Evolutionary conservation across 768 basidiomycete species (phyloP), one percentile per base, ranked within the genome.

Genomic region (Suillus subluteus): DNA sequence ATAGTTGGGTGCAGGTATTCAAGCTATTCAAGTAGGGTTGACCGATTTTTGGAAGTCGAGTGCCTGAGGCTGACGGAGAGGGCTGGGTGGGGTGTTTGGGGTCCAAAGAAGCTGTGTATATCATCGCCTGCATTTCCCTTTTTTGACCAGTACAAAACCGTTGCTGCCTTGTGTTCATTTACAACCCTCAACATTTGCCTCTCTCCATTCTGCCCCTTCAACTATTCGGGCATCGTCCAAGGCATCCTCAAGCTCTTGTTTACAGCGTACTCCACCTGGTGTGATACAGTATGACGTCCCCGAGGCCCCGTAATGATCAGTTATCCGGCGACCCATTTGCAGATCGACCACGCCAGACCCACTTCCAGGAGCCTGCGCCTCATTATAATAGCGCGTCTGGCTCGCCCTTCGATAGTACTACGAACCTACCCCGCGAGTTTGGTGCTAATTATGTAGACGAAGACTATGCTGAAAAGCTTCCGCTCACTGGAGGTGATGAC

Each of bases 381-480:
- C 76, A 79, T 37, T 85, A 82, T 68, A 78, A 78, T 64, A 76
- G 76, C 67, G 68, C 75, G 58, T 65, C 76, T 37, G 77, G 78
- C 64, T 81, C 80, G 58, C 84, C 88, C 6, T 89, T 84, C 70
- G 86, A 86, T 65, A 91, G 90, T 74, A 81, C 84, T 16, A 74
- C 83, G 23, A 84, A 84, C 43, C 81, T 93, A 8, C 80, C 83
- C 41, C 82, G 84, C 62, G 85, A 88, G 62, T 85, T 86, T 65
- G 82, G 81, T 43, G 82, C 78, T 54, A 73, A 79, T 62, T 85
- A 84, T 66, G 84, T 81, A 21, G 89, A 92, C 67, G 91, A 92
- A 63, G 91, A 94, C 0, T 87, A 84, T 71, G 74, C 87, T 43
- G 93, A 95, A 80, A 94, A 94, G 72, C 85, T 86, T 71, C 94